Percentiles rank a stretch among this genome's conserved stretches.
These are phyloP conservation scores for Fibroporia radiculosa DNA, from an alignment of 768 basidiomycete species.

Conservation along the genomic window DNA sequence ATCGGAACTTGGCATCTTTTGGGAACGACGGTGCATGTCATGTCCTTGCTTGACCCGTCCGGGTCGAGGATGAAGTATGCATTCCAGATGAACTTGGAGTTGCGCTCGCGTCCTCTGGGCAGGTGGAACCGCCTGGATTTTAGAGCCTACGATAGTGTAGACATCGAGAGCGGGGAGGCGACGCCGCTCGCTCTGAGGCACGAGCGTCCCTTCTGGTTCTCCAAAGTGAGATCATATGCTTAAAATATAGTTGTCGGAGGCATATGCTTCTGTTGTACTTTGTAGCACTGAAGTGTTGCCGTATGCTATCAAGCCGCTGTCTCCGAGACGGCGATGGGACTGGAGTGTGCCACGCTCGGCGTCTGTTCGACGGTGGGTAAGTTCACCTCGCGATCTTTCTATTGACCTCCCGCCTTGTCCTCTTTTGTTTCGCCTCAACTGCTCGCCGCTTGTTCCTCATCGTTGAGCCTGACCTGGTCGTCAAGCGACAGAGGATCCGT, in stretches of 20 bases:
- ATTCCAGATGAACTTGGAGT: conserved; percentile 65
- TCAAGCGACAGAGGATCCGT: conserved; percentile 35
- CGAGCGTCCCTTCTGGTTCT: conserved; percentile 92
- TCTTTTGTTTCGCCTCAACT: not conserved
- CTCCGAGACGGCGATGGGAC: no score
- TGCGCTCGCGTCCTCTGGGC: conserved; percentile 75
- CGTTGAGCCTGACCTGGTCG: conserved; percentile 7
- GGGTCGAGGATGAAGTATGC: conserved; percentile 38
- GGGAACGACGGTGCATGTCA: conserved; percentile 51
- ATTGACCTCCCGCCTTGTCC: no score
- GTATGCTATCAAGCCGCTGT: no score
- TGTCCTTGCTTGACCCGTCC: conserved; percentile 49
- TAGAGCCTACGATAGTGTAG: conserved; percentile 63
- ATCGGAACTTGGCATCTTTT: conserved; percentile 68
- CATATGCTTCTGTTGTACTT: not conserved
- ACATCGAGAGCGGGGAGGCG: conserved; percentile 67
- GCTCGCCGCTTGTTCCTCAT: not conserved
- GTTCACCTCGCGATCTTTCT: no score
- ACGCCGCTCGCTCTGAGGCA: conserved; percentile 67
- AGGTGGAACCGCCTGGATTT: conserved; percentile 81
- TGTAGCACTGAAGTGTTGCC: no score
- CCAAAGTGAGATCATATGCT: conserved; percentile 73
- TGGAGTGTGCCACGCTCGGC: no score
- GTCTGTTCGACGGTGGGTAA: no score
- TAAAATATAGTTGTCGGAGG: conserved; percentile 1